Evolutionary conservation across 2,329 filamentous ascomycete species (phyloP), one percentile per base, ranked within the genome.

Genomic region (Lasiodiplodia hormozganensis): DNA sequence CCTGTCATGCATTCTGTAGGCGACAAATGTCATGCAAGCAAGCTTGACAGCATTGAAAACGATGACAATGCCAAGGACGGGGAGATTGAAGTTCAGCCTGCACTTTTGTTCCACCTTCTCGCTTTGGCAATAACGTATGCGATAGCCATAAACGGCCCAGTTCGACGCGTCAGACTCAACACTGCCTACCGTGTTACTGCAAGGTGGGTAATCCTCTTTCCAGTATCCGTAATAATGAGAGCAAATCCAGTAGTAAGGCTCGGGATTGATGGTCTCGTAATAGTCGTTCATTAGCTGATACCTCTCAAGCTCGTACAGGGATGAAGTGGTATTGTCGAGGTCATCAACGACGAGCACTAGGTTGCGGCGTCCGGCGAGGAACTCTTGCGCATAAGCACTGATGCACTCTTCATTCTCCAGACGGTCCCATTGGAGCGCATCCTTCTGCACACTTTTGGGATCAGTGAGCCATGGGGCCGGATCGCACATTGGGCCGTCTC

Each of bases 71-170:
- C 31, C 25, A 28, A 47, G 25, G n/a, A 49, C 25, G 4, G 58
- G 58, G 25, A 62, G 58, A 23, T 51, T 62, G 58, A 62, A 62
- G 21, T 60, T 62, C 25, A 62, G 40, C 14, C 58, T 47, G 40
- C 58, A 62, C 58, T 36, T 60, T 8, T 36, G 57, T 10, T 43
- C 57, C 11, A 60, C 57, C n/a, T 12, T 60, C 25, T 60, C 36
- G 34, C 57, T 60, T 25, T 28, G 40, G 31, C 57, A 60, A 28
- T 47, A 40, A 16, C 40, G 36, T 23, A 47, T 18, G 21, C 36
- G 57, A 12, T 28, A 4, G 2, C n/a, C 57, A 28, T 60, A 47
- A 5, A 58, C 34, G 21, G 54, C 23, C 54, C 54, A 58, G 21
- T 58, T 40, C 3, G 31, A 36, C 31, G 54, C 31, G 23, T 40